A percentile compares a stretch with the other conserved stretches of the same genome.
These are phyloP conservation scores for Aspergillus viridinutans DNA, from an alignment of 2,329 filamentous ascomycete genomes.

Conservation along the genomic window DNA sequence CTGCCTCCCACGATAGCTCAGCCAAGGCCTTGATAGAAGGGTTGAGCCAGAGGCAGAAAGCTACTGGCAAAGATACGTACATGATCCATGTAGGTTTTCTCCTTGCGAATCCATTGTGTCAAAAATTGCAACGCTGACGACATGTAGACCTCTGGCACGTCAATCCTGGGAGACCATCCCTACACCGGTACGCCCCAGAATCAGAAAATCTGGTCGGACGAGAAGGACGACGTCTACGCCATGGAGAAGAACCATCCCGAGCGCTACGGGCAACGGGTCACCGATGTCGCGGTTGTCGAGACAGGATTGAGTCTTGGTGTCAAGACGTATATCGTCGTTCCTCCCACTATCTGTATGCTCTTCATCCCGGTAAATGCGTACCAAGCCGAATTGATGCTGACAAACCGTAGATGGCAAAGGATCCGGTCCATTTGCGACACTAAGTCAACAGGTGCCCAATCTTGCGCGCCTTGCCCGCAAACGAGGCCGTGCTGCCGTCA, in stretches of 20 bases:
- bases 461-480: slow-evolving; percentile 29
- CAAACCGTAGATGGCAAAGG: slow-evolving; percentile 27
- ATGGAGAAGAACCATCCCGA: slow-evolving; percentile 35
- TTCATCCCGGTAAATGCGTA: not conserved
- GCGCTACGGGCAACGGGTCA: slow-evolving; percentile 42
- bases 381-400: not conserved
- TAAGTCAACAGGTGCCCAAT: slow-evolving; percentile 41
- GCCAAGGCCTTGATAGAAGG: slow-evolving; percentile 43
- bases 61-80: slow-evolving; percentile 32
- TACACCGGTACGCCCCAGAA: slow-evolving; percentile 30
- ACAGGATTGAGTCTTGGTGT: slow-evolving; percentile 38
- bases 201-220: slow-evolving; percentile 38
- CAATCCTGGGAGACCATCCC: slow-evolving; percentile 38
- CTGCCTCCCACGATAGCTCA: slow-evolving; percentile 35
- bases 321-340: slow-evolving; percentile 45
- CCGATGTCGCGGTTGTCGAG: slow-evolving; percentile 43
- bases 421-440: slow-evolving; percentile 24
- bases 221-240: slow-evolving; percentile 41
- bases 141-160: slow-evolving; percentile 6
- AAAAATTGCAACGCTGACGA: too few relatives aligned
- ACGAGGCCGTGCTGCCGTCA: slow-evolving; percentile 26
- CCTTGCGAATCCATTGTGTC: not conserved
- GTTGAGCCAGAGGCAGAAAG: slow-evolving; percentile 36
- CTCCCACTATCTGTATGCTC: slow-evolving; percentile 40
- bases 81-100: slow-evolving; percentile 35